Conservation (phyloP, 805 yeast genomes). For the Candida boidinii region DNA sequence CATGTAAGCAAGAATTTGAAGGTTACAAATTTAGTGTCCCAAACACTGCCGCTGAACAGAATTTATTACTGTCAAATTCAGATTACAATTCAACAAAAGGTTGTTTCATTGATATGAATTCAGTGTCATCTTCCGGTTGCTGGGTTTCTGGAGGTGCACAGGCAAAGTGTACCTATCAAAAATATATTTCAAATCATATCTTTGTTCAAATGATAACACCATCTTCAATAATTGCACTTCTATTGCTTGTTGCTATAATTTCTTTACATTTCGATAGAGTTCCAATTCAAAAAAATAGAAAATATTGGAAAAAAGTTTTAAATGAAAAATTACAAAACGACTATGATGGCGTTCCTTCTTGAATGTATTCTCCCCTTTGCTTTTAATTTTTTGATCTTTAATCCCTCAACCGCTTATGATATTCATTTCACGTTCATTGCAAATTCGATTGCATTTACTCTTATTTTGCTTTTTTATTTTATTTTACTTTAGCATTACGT, state of each 20-base stretch:
- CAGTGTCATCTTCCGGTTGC: conserved; percentile 63
- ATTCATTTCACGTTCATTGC: too few relatives aligned
- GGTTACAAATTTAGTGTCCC: conserved; percentile 37
- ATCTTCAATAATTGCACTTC: conserved; percentile 47
- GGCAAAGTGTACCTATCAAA: conserved; percentile 71
- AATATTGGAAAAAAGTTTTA: conserved; percentile 50
- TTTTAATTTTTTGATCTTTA: not conserved
- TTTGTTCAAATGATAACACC: conserved; percentile 63
- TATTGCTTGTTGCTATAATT: conserved; percentile 42
- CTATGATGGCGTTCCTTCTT: conserved; percentile 84
- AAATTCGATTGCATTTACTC: not conserved
- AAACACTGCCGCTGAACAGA: conserved; percentile 37
- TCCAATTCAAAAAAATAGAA: conserved; percentile 67
- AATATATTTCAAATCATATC: conserved; percentile 41
- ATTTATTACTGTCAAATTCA: conserved; percentile 13
- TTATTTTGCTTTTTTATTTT: not conserved
- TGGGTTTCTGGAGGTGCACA: conserved; percentile 82
- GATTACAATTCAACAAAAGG: conserved; percentile 10
- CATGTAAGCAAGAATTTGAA: conserved; percentile 26
- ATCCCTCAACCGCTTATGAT: too few relatives aligned
- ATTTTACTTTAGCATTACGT: not conserved
- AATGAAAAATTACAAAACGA: conserved; percentile 53
- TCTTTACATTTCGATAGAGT: conserved; percentile 47
- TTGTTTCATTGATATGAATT: conserved; percentile 88
- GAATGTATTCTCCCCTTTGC: not conserved